Base-by-base conservation (phyloP, 139 green algal species). In the Coccomyxa sp. region DNA sequence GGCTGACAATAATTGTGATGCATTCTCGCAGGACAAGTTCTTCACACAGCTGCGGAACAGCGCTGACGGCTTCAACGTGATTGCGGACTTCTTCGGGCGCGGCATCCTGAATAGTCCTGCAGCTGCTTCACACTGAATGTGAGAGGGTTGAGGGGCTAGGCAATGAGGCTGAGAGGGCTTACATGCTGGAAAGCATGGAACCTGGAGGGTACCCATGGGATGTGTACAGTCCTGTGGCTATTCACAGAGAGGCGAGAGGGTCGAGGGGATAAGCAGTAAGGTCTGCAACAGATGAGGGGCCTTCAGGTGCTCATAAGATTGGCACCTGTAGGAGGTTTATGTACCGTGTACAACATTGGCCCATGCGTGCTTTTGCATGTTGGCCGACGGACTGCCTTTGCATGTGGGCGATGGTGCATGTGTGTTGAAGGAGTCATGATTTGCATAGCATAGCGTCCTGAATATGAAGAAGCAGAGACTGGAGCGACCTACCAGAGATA, bases 21-120 rank as follows among this genome's bases (percentile, higher is more conserved):
- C n/a, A n/a, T n/a, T 70, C 38, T 74, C 88, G 76, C 91, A 96
- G 75, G 95, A 99, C 83, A 82, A 89, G 10, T 99, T 99, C 84
- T 99, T 98, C 88, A 90, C 86, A 27, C 89, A 96, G 85, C 90
- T 98, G 68, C 84, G 88, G n/a, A 84, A 89, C 55, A 86, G 87
- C 6, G 80, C 84, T 0, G 92, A 98, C 77, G 94, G 95, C 14
- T 98, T 97, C 82, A 75, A 58, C 33, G 90, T 98, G 44, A 90
- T 98, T 36, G 92, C 95, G 0, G 92, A 98, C 31, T 91, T 92
- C 79, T 95, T 98, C 85, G 92, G 92, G 4, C 85, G 92, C 33
- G 92, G 94, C 1, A 64, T 97, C 39, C 89, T 98, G 69, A 96
- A 96, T 68, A 68, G 31, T 29, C 64, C 64, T 36, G 50, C 50